These are phyloP conservation scores for Phlebiopsis flavidoalba DNA, from an alignment of 768 basidiomycete genomes.

Conservation along the genomic window DNA sequence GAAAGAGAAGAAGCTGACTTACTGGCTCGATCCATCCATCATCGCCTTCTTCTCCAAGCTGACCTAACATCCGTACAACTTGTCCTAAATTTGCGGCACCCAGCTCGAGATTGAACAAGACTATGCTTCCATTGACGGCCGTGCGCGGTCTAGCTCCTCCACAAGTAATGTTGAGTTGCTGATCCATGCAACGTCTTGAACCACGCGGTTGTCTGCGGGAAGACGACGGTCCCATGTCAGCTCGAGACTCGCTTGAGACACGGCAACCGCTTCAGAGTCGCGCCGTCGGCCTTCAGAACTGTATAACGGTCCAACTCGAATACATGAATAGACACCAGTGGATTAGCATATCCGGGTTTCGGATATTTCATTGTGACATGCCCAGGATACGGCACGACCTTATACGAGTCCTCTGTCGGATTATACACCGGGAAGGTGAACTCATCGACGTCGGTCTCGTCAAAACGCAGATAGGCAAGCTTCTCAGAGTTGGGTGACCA, in stretches of 20 bases:
- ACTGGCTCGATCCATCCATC: constrained; percentile 94
- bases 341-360: constrained; percentile 88
- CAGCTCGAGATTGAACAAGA: constrained; percentile 58
- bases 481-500: constrained; percentile 79
- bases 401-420: constrained; percentile 62
- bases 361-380: constrained; percentile 70
- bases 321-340: constrained; percentile 75
- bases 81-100: constrained; percentile 30
- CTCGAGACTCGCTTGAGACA: constrained; percentile 43
- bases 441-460: constrained; percentile 85
- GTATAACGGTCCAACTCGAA: constrained; percentile 66
- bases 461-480: constrained; percentile 81
- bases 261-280: constrained; percentile 24
- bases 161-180: constrained; percentile 65
- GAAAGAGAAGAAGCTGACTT: constrained; percentile 22
- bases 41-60: constrained; percentile 82
- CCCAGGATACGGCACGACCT: constrained; percentile 74
- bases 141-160: constrained; percentile 86
- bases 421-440: constrained; percentile 92
- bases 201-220: constrained; percentile 56
- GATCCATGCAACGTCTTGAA: constrained; percentile 88
- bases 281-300: constrained; percentile 23
- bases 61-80: constrained; percentile 75
- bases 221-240: constrained; percentile 66
- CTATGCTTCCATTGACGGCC: constrained; percentile 73